These are phyloP conservation scores for Botrytis hyacinthi DNA, from an alignment of 2,329 filamentous ascomycete species.

Conservation along the genomic window DNA sequence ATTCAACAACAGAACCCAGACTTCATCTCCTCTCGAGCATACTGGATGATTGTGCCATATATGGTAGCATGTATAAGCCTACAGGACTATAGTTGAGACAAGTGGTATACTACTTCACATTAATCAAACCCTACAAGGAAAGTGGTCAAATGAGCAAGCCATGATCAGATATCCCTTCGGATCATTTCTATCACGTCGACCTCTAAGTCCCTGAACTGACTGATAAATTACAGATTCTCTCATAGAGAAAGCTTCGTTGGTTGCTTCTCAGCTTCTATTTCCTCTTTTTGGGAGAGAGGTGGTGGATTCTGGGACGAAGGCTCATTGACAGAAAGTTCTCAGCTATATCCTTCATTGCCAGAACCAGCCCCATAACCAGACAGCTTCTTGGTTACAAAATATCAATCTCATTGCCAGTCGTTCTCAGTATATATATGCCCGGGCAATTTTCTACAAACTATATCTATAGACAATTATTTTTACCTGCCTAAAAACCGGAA, in stretches of 20 bases:
- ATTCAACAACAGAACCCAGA: neutral
- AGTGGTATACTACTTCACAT: neutral
- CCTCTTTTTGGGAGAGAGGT: neutral
- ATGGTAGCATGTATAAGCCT: neutral
- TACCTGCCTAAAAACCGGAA: neutral
- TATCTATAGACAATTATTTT: neutral
- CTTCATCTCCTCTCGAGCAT: neutral
- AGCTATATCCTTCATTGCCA: neutral
- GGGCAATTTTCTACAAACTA: neutral
- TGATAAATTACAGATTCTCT: neutral
- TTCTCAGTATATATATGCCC: neutral
- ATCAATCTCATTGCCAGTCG: neutral
- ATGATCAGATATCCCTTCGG: neutral
- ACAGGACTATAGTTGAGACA: neutral
- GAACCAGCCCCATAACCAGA: neutral
- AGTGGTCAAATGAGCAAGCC: neutral
- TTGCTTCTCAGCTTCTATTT: neutral
- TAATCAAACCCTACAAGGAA: neutral
- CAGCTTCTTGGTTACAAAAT: neutral
- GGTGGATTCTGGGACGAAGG: neutral
- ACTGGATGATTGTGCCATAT: neutral
- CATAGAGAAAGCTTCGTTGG: neutral
- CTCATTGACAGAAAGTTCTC: neutral
- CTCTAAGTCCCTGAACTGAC: neutral
- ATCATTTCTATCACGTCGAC: neutral